These are phyloP conservation scores for Vigna trinervia DNA, from an alignment of 306 rosid genomes.

Conservation along the genomic window DNA sequence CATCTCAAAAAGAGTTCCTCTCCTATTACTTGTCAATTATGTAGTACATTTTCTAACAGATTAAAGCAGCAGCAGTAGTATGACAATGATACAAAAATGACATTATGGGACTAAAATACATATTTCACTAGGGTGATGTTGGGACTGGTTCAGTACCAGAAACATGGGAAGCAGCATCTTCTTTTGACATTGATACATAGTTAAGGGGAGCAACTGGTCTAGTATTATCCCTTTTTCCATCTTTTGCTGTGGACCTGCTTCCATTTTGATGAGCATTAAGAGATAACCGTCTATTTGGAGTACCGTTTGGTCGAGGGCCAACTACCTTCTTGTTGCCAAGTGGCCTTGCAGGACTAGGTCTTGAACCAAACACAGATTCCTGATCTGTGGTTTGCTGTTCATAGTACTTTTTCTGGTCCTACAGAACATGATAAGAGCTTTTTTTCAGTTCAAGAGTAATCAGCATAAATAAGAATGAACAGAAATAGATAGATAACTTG, in stretches of 20 bases:
- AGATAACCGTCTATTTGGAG: slow-evolving; percentile 81
- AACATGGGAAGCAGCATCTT: slow-evolving; percentile 74
- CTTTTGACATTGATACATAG: slow-evolving; percentile 76
- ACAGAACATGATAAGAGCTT: slow-evolving; percentile 39
- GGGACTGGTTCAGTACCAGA: slow-evolving; percentile 72
- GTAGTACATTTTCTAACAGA: slow-evolving; percentile 55
- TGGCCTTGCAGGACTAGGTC: slow-evolving; percentile 80
- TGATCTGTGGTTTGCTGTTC: slow-evolving; percentile 80
- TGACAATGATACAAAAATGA: slow-evolving; percentile 51
- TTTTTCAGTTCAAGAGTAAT: background rate
- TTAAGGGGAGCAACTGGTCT: slow-evolving; percentile 75
- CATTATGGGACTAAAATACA: slow-evolving; percentile 41
- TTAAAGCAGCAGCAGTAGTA: slow-evolving; percentile 49
- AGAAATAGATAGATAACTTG: background rate
- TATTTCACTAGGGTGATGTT: slow-evolving; percentile 61
- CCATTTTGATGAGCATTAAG: slow-evolving; percentile 82
- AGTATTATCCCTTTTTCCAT: slow-evolving; percentile 65
- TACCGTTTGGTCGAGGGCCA: slow-evolving; percentile 82
- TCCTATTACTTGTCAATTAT: slow-evolving; percentile 44
- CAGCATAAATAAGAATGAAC: background rate
- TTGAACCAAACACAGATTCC: slow-evolving; percentile 63
- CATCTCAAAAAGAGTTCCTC: slow-evolving; percentile 48
- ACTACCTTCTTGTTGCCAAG: slow-evolving; percentile 76
- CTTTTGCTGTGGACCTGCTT: slow-evolving; percentile 65
- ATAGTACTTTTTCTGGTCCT: slow-evolving; percentile 85